Percentiles rank a stretch among this genome's conserved stretches.
phyloP scores from a whole-genome alignment of 257 asterid genomes.

The Linderniella brevidens region DNA sequence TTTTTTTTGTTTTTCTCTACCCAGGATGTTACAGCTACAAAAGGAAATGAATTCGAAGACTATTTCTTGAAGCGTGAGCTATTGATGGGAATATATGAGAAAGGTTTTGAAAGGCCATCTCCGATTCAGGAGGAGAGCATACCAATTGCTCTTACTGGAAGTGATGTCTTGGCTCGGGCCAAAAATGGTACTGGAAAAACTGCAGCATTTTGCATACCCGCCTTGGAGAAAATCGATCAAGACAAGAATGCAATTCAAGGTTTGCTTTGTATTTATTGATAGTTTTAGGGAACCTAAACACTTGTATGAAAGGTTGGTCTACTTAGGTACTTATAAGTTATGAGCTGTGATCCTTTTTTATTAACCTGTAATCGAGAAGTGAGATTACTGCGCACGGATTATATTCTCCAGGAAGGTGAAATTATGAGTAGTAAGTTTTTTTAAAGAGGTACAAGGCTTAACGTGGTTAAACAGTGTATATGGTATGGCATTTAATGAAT shows the following conservation, averaged over 20 bases:
- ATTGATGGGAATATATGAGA: too few species aligned
- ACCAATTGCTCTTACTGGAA: conserved; percentile 70
- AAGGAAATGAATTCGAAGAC: conserved; percentile 80
- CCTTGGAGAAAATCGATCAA: conserved; percentile 62
- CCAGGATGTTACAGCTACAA: conserved; percentile 81
- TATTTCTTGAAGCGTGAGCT: conserved; percentile 74
- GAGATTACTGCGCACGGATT: too few species aligned
- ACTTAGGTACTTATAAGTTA: neutral
- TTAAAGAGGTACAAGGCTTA: too few species aligned
- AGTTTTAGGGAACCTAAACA: neutral
- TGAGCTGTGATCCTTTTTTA: too few species aligned
- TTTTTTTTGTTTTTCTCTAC: conserved; percentile 9
- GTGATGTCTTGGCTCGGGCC: conserved; percentile 70
- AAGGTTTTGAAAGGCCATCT: too few species aligned
- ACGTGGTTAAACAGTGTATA: too few species aligned
- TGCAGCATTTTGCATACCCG: conserved; percentile 74
- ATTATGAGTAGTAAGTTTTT: too few species aligned
- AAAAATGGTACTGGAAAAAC: conserved; percentile 84
- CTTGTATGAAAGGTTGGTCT: too few species aligned
- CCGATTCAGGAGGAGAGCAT: conserved; percentile 85
- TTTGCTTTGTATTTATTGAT: conserved; percentile 12
- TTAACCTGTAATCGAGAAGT: too few species aligned
- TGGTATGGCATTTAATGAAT: too few species aligned
- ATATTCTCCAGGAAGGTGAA: too few species aligned
- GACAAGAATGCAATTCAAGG: conserved; percentile 62